Percentiles rank a stretch among this genome's conserved stretches.
These are phyloP conservation scores for Aspergillus ochraceus DNA, from an alignment of 2,329 filamentous ascomycete species.

Conservation along the genomic window DNA sequence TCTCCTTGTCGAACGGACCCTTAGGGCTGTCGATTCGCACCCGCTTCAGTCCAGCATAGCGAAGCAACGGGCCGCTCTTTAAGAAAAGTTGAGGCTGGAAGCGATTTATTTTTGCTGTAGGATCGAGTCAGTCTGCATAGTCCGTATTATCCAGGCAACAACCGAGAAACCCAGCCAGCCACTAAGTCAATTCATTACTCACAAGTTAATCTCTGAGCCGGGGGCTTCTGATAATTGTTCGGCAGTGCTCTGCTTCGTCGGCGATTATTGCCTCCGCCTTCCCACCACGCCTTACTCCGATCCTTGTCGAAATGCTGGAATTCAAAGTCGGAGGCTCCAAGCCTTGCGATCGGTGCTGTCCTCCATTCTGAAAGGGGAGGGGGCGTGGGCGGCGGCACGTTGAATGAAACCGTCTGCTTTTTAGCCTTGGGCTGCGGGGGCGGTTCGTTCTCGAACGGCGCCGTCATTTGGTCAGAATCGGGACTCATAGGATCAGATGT, in stretches of 20 bases:
- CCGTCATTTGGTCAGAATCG: constrained; percentile 12
- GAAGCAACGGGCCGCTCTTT: constrained; percentile 84
- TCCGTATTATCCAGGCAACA: not conserved
- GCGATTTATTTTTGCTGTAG: constrained; percentile 52
- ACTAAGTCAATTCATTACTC: constrained; percentile 9
- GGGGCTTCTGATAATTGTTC: constrained; percentile 33
- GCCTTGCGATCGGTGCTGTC: constrained; percentile 62
- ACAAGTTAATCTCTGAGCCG: constrained; percentile 34
- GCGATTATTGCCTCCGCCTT: constrained; percentile 53
- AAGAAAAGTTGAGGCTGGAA: constrained; percentile 85
- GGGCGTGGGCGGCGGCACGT: constrained; percentile 47
- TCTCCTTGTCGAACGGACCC: constrained; percentile 61
- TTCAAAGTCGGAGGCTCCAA: constrained; percentile 61
- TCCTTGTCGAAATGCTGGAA: constrained; percentile 52
- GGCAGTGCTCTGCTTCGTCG: constrained; percentile 49
- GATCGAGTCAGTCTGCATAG: constrained; percentile 23
- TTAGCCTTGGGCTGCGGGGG: constrained; percentile 33
- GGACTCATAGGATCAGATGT: not conserved
- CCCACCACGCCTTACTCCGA: constrained; percentile 73
- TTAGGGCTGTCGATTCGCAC: constrained; percentile 34
- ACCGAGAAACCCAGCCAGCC: not conserved
- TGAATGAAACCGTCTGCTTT: constrained; percentile 46
- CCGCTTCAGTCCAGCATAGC: constrained; percentile 82
- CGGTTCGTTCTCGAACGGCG: constrained; percentile 18
- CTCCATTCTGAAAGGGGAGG: constrained; percentile 64